A percentile compares a stretch with the other conserved stretches of the same genome.
Conservation (phyloP, 371 early-diverging fungal species). For the Actinomortierella wolfii region DNA sequence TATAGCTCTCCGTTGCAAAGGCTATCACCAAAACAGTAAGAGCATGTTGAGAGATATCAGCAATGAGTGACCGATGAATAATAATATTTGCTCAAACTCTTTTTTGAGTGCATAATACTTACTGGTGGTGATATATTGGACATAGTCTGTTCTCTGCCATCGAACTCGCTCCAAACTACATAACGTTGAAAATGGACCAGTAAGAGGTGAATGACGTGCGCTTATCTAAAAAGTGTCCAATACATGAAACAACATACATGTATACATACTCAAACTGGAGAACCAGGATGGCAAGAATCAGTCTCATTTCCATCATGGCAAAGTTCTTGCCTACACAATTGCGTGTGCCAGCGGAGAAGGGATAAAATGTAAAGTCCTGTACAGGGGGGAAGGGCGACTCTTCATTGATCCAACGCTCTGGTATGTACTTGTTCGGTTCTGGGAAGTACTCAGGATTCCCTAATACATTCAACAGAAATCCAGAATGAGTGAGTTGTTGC, state of each 20-base stretch:
- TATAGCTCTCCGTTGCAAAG: slow-evolving; percentile 30
- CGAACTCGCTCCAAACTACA: too few relatives aligned
- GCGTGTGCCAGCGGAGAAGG: slow-evolving; percentile 41
- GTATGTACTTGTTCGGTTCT: slow-evolving; percentile 14
- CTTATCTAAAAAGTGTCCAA: too few relatives aligned
- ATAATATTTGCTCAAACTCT: too few relatives aligned
- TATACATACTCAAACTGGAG: slow-evolving; percentile 12
- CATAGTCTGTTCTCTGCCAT: slow-evolving; percentile 28
- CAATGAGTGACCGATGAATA: too few relatives aligned
- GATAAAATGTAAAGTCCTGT: slow-evolving; percentile 31
- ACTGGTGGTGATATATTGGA: slow-evolving; percentile 39
- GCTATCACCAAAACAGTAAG: too few relatives aligned
- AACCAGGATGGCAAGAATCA: slow-evolving; percentile 28
- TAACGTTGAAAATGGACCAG: too few relatives aligned
- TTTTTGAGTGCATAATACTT: too few relatives aligned
- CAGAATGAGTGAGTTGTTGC: too few relatives aligned
- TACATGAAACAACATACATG: too few relatives aligned
- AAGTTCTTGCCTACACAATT: slow-evolving; percentile 48
- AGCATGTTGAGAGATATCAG: too few relatives aligned
- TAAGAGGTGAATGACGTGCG: too few relatives aligned
- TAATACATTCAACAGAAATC: too few relatives aligned
- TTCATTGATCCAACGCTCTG: slow-evolving; percentile 27
- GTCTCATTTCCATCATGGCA: slow-evolving; percentile 45
- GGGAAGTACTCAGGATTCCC: slow-evolving; percentile 20
- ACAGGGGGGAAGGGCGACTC: slow-evolving; percentile 26